Conservation (phyloP, 1,284 basidiomycete species). For the Hemileia vastatrix region DNA sequence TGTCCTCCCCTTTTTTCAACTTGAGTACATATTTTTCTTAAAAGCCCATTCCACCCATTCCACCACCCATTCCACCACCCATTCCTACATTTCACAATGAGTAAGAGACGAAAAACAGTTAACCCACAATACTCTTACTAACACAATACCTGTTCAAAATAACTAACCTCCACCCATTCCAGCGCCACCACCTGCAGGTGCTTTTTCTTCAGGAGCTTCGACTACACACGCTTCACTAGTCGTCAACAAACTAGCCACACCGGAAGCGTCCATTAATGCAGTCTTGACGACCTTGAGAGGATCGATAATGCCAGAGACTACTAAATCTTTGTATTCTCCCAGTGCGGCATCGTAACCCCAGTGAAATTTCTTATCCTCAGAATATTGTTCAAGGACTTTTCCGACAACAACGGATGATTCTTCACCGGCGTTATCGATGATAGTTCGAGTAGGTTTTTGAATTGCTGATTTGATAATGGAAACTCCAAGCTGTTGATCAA, state of each 20-base stretch:
- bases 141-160: background rate
- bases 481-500: conserved; percentile 94
- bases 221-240: conserved; percentile 90
- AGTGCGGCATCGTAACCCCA: conserved; percentile 85
- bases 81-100: conserved; percentile 5
- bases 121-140: background rate
- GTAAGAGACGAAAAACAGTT: background rate
- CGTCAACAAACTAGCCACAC: conserved; percentile 80
- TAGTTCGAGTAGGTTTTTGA: conserved; percentile 66
- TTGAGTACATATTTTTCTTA: background rate
- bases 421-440: conserved; percentile 89
- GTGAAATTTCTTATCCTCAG: conserved; percentile 48
- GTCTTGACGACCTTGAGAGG: conserved; percentile 70
- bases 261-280: conserved; percentile 73
- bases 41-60: conserved; percentile 41
- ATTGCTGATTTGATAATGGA: conserved; percentile 84
- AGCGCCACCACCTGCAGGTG: conserved; percentile 50
- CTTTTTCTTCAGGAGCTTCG: conserved; percentile 75
- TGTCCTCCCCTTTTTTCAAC: background rate
- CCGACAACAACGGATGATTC: conserved; percentile 90
- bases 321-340: conserved; percentile 90
- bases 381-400: conserved; percentile 63
- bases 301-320: conserved; percentile 79
- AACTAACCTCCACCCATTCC: conserved; percentile 45
- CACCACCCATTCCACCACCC: conserved; percentile 39